Conservation (phyloP, 192 early-diverging fungal species). For the Ambispora gerdemannii region DNA sequence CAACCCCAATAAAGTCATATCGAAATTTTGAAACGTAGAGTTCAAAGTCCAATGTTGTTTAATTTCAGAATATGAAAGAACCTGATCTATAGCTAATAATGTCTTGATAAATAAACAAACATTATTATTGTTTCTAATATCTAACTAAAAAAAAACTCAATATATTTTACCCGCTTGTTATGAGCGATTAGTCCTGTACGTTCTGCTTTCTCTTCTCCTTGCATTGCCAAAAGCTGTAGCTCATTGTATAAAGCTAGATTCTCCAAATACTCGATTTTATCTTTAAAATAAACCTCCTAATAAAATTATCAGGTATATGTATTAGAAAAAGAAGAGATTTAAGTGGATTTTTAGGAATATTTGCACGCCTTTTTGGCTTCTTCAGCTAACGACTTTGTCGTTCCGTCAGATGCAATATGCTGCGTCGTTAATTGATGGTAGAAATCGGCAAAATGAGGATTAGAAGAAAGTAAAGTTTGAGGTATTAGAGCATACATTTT, state of each 20-base stretch:
- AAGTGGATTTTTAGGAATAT: background rate
- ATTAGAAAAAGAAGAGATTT: background rate
- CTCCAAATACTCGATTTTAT: background rate
- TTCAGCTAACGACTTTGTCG: background rate
- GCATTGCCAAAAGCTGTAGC: background rate
- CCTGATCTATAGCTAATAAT: background rate
- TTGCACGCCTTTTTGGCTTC: background rate
- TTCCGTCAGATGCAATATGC: background rate
- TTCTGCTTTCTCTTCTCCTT: background rate
- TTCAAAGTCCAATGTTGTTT: background rate
- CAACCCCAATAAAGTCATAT: background rate
- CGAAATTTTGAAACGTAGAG: background rate
- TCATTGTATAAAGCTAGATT: background rate
- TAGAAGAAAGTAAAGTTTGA: background rate
- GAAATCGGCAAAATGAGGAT: background rate
- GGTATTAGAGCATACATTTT: background rate
- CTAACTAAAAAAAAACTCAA: too few relatives aligned
- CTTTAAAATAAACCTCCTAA: background rate
- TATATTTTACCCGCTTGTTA: too few relatives aligned
- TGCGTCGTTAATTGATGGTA: background rate
- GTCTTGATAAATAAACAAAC: too few relatives aligned
- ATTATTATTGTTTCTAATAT: too few relatives aligned
- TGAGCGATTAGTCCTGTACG: background rate
- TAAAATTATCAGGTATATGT: too few relatives aligned
- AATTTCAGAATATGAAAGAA: background rate